These are phyloP conservation scores for Schizochytrium sp. DNA, from an alignment of 108 stramenopile genomes.

Conservation along the genomic window DNA sequence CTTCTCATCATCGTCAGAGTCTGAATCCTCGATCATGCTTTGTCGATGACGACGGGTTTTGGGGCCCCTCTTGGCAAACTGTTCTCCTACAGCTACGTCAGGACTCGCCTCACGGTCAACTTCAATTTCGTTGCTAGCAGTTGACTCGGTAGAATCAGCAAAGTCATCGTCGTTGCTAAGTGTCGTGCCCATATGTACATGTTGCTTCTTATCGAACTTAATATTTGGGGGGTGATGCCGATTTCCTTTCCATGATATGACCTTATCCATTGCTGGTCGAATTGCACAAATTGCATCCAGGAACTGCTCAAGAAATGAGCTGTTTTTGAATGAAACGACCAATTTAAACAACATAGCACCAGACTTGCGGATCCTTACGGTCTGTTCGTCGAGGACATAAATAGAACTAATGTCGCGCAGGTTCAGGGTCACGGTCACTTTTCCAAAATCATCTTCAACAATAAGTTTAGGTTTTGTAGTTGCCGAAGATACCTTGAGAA, in stretches of 20 bases:
- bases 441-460: background rate
- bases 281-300: background rate
- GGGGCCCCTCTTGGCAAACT: background rate
- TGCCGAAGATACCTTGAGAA: background rate
- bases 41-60: background rate
- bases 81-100: background rate
- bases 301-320: slow-evolving; percentile 24
- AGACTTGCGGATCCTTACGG: background rate
- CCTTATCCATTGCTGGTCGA: background rate
- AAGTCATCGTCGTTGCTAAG: too few relatives aligned
- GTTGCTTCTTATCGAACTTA: too few relatives aligned
- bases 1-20: background rate
- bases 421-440: slow-evolving; percentile 35
- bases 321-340: background rate
- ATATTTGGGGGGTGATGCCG: background rate
- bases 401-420: slow-evolving; percentile 25
- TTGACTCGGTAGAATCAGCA: too few relatives aligned
- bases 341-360: background rate
- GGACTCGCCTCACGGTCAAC: background rate
- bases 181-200: too few relatives aligned
- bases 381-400: slow-evolving; percentile 2
- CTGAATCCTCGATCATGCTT: background rate
- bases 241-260: slow-evolving; percentile 1
- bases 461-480: background rate
- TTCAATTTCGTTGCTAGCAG: background rate